Evolutionary conservation across 2,329 filamentous ascomycete species (phyloP), one percentile per base, ranked within the genome.

Genomic region (Chaetomiaceae sp.): DNA sequence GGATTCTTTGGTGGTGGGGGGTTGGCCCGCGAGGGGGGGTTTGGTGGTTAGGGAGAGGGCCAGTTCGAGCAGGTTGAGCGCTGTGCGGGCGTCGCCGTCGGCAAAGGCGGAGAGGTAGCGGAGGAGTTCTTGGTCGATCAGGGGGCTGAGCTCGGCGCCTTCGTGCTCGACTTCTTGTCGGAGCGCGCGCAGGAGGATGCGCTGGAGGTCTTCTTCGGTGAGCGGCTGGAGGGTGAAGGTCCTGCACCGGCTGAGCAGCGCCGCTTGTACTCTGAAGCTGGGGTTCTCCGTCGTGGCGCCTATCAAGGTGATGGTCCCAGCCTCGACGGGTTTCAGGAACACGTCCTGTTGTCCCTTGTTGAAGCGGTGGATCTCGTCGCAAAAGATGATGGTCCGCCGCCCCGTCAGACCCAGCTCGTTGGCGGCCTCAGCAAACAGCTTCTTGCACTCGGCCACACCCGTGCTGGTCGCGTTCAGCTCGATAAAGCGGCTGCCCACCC

Each of bases 271-370:
- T 63, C 95, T 92, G 74, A 97, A 97, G 4, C 86, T 92, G 0
- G 93, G 93, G 59, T 99, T 99, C 68, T 99, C 93, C 0, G 93
- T 99, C 3, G 93, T 99, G 6, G 93, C 93, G 10, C 91, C 93
- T 54, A 97, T 93, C 25, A 99, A 75, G 0, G 89, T 96, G 58
- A 99, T 85, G 23, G 87, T 87, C 5, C 93, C 93, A 1, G 84
- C 84, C 69, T 99, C 93, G 19, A 97, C 92, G 0, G 92, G 92
- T 14, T 86, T 89, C 2, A 99, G 74, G 60, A 97, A 97, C 1
- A 96, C 87, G 68, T 97, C 93, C 65, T 99, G 93, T 66, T 97
- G 93, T 0, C 84, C 78, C 70, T 96, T 96, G 60, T 80, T 87
- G 73, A 96, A 96, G 23, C 92, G 77, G 68, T 96, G 90, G 42